Base-by-base conservation (phyloP, 2,329 filamentous ascomycete genomes). In the Epichloe bromicola region DNA sequence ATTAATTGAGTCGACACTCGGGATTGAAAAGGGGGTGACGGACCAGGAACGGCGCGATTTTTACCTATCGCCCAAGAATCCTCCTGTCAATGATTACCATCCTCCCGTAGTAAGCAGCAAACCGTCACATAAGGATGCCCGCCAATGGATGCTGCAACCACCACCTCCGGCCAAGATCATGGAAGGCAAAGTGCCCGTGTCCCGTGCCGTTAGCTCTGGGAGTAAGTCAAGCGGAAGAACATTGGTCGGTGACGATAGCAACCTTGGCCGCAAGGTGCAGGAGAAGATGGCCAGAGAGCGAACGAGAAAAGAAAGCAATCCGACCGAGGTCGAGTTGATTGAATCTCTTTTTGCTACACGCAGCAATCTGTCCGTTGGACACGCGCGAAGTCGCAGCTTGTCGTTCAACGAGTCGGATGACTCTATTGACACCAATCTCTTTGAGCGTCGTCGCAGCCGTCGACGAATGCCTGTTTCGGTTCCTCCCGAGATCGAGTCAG, bases 71-170 rank as follows among this genome's bases (percentile, higher is more conserved):
- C 73, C 74, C 38, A 71, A 68, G 53, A 83, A 83, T 60, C 88
- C 84, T 7, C 86, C 86, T 4, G 82, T 94, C 59, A 93, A 94
- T 67, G 87, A 94, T 54, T 79, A 90, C 53, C 87, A 94, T 63
- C 87, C 88, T 5, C 88, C 88, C 3, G 83, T 94, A 48, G 86
- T 93, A 54, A 88, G 80, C 65, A 87, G 82, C 67, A 85, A 79
- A 51, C 85, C 83, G 14, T 76, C 74, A 38, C 82, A 79, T 63
- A 80, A 73, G 61, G 80, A 82, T 50, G 88, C 86, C 53, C 84
- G 86, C 50, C 78, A 76, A 61, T 96, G 90, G 90, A 95, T 96
- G 89, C 72, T 95, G 48, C 88, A 95, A 62, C 90, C 90, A 2
- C 88, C 89, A 1, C 90, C 90, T n/a, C 80, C 84, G 36, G 88